phyloP scores from a whole-genome alignment of 116 monocot genomes.

The Cymodocea nodosa region DNA sequence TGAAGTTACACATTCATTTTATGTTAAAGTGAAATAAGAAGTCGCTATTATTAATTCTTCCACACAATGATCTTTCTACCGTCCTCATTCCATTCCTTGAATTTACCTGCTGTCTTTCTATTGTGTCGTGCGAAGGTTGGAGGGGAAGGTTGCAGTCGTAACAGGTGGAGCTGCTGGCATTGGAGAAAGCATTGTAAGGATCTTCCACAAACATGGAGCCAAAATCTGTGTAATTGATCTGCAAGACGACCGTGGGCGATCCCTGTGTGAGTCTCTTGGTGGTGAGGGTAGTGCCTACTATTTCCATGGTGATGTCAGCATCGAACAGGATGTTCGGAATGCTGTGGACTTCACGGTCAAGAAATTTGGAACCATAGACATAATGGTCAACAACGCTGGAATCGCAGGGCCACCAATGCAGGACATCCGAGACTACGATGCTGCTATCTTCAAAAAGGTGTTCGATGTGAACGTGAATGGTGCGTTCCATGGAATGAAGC shows the following conservation, averaged over 20 bases:
- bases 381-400: conserved; percentile 53
- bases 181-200: conserved; percentile 38
- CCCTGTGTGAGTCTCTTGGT: conserved; percentile 25
- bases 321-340: conserved; percentile 22
- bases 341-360: conserved; percentile 24
- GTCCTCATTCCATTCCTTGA: too few species aligned
- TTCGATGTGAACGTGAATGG: conserved; percentile 44
- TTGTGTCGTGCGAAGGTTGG: conserved; percentile 14
- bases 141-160: conserved; percentile 50
- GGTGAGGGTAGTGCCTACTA: conserved; percentile 14
- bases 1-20: too few species aligned
- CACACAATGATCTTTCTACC: too few species aligned
- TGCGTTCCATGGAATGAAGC: conserved; percentile 45
- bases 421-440: conserved; percentile 34
- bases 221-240: conserved; percentile 36
- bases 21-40: too few species aligned
- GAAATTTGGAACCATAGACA: conserved; percentile 27
- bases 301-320: conserved; percentile 42
- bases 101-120: too few species aligned
- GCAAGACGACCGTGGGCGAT: conserved; percentile 26
- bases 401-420: conserved; percentile 14
- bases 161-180: conserved; percentile 54
- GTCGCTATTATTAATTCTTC: too few species aligned
- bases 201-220: conserved; percentile 35
- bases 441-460: conserved; percentile 31